Percentiles rank a stretch among this genome's conserved stretches.
Evolutionary conservation across 2,329 filamentous ascomycete genomes (phyloP).

Genomic region (Neonectria ditissima): DNA sequence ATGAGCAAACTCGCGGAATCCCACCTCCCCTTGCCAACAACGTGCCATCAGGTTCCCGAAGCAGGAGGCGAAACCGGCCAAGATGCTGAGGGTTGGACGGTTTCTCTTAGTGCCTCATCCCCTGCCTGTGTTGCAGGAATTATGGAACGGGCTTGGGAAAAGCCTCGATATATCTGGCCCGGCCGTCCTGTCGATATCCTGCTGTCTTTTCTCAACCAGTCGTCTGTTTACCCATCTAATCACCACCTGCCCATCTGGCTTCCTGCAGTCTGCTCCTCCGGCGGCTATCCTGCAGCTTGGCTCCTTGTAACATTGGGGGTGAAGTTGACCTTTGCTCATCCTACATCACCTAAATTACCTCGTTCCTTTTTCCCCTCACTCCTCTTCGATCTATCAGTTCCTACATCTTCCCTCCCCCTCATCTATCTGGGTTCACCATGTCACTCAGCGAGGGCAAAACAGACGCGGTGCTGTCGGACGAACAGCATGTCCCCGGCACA

Average conservation of each 20-base stretch:
- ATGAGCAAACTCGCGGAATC: neutral
- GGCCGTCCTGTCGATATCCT: neutral
- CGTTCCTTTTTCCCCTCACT: neutral
- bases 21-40: conserved; percentile 17
- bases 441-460: conserved; percentile 34
- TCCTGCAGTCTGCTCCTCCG: conserved; percentile 6
- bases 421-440: conserved; percentile 24
- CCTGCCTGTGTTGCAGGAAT: conserved; percentile 17
- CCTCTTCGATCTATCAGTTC: conserved; percentile 11
- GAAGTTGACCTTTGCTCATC: conserved; percentile 22
- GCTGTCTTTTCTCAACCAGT: conserved; percentile 1
- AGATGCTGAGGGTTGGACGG: conserved; percentile 2
- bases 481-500: conserved; percentile 28
- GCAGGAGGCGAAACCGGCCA: conserved; percentile 16
- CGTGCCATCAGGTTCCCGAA: conserved; percentile 16
- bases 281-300: conserved; percentile 12
- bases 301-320: neutral
- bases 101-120: conserved; percentile 7
- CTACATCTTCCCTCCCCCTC: neutral
- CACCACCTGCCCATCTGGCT: conserved; percentile 5
- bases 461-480: conserved; percentile 24
- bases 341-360: neutral
- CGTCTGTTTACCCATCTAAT: conserved; percentile 13
- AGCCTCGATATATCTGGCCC: conserved; percentile 15
- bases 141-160: conserved; percentile 17